Evolutionary conservation across 139 green algal species (phyloP).

Genomic region (Chlamydomonas schloesseri): DNA sequence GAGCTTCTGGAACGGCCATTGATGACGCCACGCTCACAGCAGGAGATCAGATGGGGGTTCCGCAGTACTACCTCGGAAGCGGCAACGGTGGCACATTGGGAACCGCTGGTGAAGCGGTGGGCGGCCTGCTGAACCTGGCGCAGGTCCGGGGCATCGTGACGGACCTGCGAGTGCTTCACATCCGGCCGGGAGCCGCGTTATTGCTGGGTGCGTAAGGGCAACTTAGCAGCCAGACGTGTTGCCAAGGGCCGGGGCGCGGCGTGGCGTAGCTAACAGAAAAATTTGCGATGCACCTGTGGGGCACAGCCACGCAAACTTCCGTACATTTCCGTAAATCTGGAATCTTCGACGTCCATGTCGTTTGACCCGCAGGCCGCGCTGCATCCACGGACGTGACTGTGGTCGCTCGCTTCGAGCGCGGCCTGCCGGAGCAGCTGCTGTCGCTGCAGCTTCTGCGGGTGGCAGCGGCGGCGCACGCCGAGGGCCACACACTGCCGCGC

Average conservation of each 20-base stretch:
- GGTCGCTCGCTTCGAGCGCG: slow-evolving; percentile 24
- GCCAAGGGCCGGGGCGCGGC: too few species aligned
- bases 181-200: slow-evolving; percentile 15
- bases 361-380: neutral
- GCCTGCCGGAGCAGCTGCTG: neutral
- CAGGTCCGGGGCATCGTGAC: neutral
- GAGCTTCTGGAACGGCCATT: too few species aligned
- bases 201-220: neutral
- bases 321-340: too few species aligned
- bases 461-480: neutral
- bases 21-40: too few species aligned
- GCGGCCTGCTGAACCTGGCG: neutral
- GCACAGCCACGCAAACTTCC: too few species aligned
- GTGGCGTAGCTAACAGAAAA: too few species aligned
- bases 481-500: neutral
- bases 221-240: neutral
- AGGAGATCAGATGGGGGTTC: too few species aligned
- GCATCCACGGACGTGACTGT: neutral
- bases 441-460: neutral
- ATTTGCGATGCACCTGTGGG: too few species aligned
- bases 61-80: too few species aligned
- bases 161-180: neutral
- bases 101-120: neutral
- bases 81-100: neutral
- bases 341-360: too few species aligned